These are phyloP conservation scores for Clavispora asparagi DNA, from an alignment of 805 yeast genomes.

Conservation along the genomic window DNA sequence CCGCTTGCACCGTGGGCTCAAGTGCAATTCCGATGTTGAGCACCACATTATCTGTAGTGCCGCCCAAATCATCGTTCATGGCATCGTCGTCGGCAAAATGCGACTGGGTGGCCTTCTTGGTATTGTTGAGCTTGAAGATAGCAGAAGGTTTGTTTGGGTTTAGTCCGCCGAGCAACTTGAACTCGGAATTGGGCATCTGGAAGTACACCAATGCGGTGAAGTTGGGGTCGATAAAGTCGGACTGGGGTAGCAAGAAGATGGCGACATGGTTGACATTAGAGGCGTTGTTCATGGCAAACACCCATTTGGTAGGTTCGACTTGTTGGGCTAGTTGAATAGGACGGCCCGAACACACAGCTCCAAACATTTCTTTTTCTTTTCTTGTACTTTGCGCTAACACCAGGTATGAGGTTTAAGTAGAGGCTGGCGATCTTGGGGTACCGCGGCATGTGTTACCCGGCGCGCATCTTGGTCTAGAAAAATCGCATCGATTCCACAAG, in stretches of 20 bases:
- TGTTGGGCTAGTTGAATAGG: constrained; percentile 56
- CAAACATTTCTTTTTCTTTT: constrained; percentile 48
- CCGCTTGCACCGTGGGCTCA: constrained; percentile 70
- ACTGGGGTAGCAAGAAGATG: constrained; percentile 79
- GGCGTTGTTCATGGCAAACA: constrained; percentile 58
- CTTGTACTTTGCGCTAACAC: background rate
- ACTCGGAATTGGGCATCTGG: constrained; percentile 66
- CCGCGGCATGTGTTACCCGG: constrained; percentile 1
- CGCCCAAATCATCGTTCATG: constrained; percentile 22
- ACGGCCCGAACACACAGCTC: constrained; percentile 71
- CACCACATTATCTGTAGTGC: constrained; percentile 3
- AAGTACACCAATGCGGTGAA: constrained; percentile 84
- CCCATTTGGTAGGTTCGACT: constrained; percentile 63
- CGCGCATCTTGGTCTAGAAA: background rate
- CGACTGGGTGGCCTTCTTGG: constrained; percentile 12
- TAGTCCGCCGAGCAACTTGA: constrained; percentile 62
- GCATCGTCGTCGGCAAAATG: constrained; percentile 29
- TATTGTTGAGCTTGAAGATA: constrained; percentile 70
- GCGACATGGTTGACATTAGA: constrained; percentile 72
- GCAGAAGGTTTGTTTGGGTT: constrained; percentile 78
- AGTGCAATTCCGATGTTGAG: constrained; percentile 80
- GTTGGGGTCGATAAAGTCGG: constrained; percentile 55
- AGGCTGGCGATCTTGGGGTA: background rate
- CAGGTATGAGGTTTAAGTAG: background rate
- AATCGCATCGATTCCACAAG: background rate